Evolutionary conservation across 345 rosid genomes (phyloP), one percentile per base, ranked within the genome.

Genomic region (Sisymbrium irio): DNA sequence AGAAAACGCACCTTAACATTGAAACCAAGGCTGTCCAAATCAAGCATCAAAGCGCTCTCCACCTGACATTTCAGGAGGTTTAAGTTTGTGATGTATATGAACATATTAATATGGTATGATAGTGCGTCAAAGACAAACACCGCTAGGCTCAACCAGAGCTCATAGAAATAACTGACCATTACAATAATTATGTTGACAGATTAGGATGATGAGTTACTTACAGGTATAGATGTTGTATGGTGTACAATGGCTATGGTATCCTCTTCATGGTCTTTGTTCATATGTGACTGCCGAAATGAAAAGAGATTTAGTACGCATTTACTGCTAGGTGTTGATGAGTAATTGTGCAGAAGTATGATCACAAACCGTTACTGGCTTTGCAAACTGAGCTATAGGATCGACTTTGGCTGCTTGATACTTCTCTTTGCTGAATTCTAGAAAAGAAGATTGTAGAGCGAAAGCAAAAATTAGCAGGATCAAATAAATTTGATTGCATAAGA

Each of bases 1-100:
- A 7, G 4, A 32, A 56, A 33, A 44, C 67, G 59, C 75, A 94
- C 98, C 97, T 91, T 91, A 56, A 91, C 97, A 63, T 83, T 80
- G 87, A 92, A 95, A 74, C 97, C 99, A 71, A 95, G 87, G 74
- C 96, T 88, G 79, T 95, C 97, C 81, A 95, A 73, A 76, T 92
- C 97, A 61, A 92, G 83, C 84, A 95, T 95, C 82, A 75, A 72
- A 78, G 97, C 97, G 20, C 87, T 85, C 46, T 87, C 96, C 67
- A 95, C 99, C 97, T 95, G 84, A 63, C 59, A 79, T 64, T 20
- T 42, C 19, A 46, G 57, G 40, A 64, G 2, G n/a, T 44, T 36
- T 55, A 33, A 9, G 2, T 27, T 30, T 62, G 36, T 30, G 15
- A 53, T 62, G 3, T 62, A 9, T 62, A n/a, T 28, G 36, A 54